Evolutionary conservation across 768 basidiomycete species (phyloP).

Genomic region (Kwoniella pini): DNA sequence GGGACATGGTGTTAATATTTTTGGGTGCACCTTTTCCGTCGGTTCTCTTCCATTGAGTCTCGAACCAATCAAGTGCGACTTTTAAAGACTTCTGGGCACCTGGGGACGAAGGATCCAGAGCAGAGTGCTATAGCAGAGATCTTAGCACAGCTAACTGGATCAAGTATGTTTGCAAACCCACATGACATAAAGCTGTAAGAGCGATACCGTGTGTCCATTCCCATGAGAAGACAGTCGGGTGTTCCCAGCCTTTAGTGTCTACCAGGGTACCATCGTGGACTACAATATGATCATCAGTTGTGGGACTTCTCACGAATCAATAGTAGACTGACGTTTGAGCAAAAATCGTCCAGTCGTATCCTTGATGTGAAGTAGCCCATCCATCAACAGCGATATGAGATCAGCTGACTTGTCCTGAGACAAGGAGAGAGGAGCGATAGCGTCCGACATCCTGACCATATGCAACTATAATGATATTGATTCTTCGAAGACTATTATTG

Average conservation of each 20-base stretch:
- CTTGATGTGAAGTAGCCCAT: constrained; percentile 59
- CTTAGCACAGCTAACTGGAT: not conserved
- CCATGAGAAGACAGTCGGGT: constrained; percentile 56
- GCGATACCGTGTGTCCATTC: constrained; percentile 56
- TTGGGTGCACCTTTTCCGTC: constrained; percentile 59
- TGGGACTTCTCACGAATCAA: not conserved
- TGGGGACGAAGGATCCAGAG: constrained; percentile 19
- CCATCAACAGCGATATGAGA: constrained; percentile 46
- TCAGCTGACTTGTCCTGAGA: constrained; percentile 37
- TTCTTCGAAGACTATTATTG: too few relatives aligned
- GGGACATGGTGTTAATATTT: constrained; percentile 66
- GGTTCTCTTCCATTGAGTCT: constrained; percentile 57
- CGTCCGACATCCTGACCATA: constrained; percentile 13
- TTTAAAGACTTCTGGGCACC: constrained; percentile 52
- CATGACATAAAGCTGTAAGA: constrained; percentile 45
- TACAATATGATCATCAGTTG: constrained; percentile 13
- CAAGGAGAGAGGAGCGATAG: constrained; percentile 10
- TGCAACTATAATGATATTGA: too few relatives aligned
- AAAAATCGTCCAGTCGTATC: constrained; percentile 62
- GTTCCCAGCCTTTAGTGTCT: constrained; percentile 64
- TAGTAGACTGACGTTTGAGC: constrained; percentile 48
- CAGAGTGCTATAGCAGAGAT: constrained; percentile 53
- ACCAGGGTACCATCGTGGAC: constrained; percentile 61
- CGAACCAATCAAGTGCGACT: constrained; percentile 61
- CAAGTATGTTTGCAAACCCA: constrained; percentile 11